These are phyloP conservation scores for Wickerhamomyces tratensis DNA, from an alignment of 805 yeast species.

Conservation along the genomic window DNA sequence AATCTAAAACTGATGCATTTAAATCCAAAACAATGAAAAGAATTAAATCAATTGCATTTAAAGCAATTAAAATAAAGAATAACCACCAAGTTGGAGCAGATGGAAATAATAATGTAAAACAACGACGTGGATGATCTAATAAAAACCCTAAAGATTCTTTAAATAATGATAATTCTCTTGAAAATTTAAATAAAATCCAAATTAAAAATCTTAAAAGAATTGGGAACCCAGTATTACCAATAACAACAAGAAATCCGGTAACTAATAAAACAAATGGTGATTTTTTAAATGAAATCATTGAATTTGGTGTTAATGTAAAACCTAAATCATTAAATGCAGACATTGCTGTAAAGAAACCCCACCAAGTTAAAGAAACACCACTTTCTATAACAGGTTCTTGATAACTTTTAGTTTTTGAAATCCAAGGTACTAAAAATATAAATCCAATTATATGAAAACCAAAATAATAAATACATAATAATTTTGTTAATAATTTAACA, in stretches of 20 bases:
- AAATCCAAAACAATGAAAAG: constrained; percentile 75
- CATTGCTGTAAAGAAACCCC: constrained; percentile 81
- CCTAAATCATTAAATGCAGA: constrained; percentile 86
- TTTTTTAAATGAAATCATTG: constrained; percentile 59
- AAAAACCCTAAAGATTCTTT: constrained; percentile 79
- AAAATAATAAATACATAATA: constrained; percentile 57
- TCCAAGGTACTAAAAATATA: constrained; percentile 54
- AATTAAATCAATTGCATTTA: constrained; percentile 73
- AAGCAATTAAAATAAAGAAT: constrained; percentile 54
- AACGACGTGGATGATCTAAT: constrained; percentile 93
- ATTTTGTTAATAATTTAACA: constrained; percentile 59
- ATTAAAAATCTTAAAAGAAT: constrained; percentile 68
- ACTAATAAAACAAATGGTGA: constrained; percentile 59
- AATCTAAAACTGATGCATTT: constrained; percentile 38
- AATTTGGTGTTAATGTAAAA: constrained; percentile 67
- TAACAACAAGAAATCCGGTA: constrained; percentile 61
- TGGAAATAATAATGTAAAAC: constrained; percentile 89
- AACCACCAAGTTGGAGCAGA: constrained; percentile 95
- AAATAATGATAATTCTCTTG: constrained; percentile 52
- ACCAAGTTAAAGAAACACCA: constrained; percentile 79
- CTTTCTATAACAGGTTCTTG: constrained; percentile 31
- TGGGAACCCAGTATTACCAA: constrained; percentile 96
- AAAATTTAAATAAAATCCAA: constrained; percentile 64
- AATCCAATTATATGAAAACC: constrained; percentile 62
- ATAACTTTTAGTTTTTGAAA: constrained; percentile 32